phyloP scores from a whole-genome alignment of 2,329 filamentous ascomycete genomes.

The Aspergillus pseudonomiae region DNA sequence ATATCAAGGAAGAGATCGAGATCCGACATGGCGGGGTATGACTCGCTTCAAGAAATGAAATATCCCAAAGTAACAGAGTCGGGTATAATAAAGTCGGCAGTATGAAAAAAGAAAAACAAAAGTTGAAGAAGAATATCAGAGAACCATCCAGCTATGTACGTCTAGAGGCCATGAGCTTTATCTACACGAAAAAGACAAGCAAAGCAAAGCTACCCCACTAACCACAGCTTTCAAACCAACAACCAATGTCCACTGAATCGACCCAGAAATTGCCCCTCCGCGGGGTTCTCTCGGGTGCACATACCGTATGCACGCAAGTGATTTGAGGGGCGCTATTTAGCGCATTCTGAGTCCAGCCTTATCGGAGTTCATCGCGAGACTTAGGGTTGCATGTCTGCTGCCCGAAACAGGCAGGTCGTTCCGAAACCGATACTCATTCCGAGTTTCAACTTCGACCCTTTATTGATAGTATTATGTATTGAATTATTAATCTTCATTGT shows the following conservation, averaged over 20 bases:
- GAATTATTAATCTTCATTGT: neutral
- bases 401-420: neutral
- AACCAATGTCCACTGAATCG: neutral
- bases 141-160: neutral
- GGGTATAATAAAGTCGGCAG: neutral
- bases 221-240: neutral
- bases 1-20: slow-evolving; percentile 52
- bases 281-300: neutral
- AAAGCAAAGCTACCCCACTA: neutral
- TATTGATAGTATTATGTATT: too few species aligned
- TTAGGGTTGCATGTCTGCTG: neutral
- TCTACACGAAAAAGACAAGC: neutral
- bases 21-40: neutral
- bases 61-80: neutral
- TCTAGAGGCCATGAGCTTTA: neutral
- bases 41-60: neutral
- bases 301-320: slow-evolving; percentile 1
- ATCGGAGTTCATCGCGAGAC: neutral
- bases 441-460: too few species aligned
- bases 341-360: neutral
- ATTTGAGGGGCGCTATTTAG: neutral
- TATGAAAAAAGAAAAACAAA: neutral
- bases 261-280: neutral
- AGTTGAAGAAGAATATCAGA: neutral
- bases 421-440: neutral